Percentiles rank a stretch among this genome's conserved stretches.
Evolutionary conservation across 2,329 filamentous ascomycete species (phyloP).

Genomic region (Fusarium sp.): DNA sequence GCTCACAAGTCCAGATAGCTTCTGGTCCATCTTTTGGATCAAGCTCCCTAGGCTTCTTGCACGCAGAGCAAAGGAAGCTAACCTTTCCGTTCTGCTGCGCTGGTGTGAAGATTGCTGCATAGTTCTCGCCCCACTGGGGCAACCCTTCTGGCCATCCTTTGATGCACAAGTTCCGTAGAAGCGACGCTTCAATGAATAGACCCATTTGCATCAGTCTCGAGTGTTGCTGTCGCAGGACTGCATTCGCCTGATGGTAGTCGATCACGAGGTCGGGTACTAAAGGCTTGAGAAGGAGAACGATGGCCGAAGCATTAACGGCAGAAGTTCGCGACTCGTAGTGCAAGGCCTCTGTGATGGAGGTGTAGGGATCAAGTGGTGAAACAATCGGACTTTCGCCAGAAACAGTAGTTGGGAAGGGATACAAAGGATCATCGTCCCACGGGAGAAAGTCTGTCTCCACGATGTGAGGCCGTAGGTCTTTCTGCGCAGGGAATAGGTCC

Average conservation of each 20-base stretch:
- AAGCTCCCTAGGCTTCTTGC: constrained; percentile 66
- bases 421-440: constrained; percentile 66
- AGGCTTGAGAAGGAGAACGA: constrained; percentile 68
- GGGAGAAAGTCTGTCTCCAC: constrained; percentile 69
- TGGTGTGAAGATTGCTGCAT: constrained; percentile 62
- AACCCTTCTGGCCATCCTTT: constrained; percentile 65
- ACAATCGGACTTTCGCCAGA: constrained; percentile 26
- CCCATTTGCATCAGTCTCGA: constrained; percentile 67
- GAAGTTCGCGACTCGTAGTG: constrained; percentile 67
- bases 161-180: constrained; percentile 70
- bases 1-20: constrained; percentile 68
- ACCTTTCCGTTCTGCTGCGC: constrained; percentile 66
- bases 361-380: constrained; percentile 64
- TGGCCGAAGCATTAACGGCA: constrained; percentile 68
- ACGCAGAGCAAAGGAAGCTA: constrained; percentile 64
- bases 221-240: constrained; percentile 69
- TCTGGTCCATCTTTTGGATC: constrained; percentile 56
- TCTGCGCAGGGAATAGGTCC: constrained; percentile 45
- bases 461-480: constrained; percentile 55
- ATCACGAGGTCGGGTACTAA: constrained; percentile 66
- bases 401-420: constrained; percentile 56
- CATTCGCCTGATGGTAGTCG: constrained; percentile 64
- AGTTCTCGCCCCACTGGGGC: constrained; percentile 64
- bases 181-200: constrained; percentile 68
- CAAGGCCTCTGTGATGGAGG: constrained; percentile 63